phyloP scores from a whole-genome alignment of 2,329 filamentous ascomycete species.

The Fusarium mangiferae region DNA sequence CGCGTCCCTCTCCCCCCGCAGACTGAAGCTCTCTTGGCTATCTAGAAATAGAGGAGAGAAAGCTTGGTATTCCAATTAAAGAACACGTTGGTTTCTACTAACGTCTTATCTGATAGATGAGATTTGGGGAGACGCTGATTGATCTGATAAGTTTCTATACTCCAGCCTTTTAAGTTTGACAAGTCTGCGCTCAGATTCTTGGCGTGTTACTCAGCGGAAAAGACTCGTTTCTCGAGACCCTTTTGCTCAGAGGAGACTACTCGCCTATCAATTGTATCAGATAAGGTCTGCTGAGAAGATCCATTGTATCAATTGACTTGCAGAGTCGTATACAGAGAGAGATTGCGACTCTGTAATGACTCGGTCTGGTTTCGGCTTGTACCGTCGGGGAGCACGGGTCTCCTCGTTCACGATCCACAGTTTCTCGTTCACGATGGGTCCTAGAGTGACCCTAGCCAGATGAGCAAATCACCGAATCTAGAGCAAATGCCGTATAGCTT shows the following conservation, averaged over 20 bases:
- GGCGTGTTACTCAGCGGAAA: background rate
- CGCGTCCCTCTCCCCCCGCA: background rate
- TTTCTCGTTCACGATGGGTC: background rate
- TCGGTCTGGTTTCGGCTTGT: background rate
- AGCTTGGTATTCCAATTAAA: background rate
- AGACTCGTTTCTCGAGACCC: background rate
- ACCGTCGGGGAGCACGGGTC: background rate
- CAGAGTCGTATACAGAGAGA: background rate
- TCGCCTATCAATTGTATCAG: background rate
- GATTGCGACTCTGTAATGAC: background rate
- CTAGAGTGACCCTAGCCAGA: background rate
- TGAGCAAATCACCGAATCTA: background rate
- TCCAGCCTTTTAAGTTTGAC: background rate
- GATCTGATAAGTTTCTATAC: background rate
- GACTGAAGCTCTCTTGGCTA: background rate
- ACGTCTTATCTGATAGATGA: background rate
- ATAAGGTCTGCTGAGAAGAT: background rate
- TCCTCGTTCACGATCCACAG: background rate
- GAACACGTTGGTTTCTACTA: background rate
- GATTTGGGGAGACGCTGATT: background rate
- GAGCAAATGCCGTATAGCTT: background rate
- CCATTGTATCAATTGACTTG: background rate
- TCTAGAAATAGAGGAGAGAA: background rate
- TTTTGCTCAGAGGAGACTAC: background rate
- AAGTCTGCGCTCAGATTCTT: background rate